These are phyloP conservation scores for Alternaria gaisen DNA, from an alignment of 2,329 filamentous ascomycete species.

Conservation along the genomic window DNA sequence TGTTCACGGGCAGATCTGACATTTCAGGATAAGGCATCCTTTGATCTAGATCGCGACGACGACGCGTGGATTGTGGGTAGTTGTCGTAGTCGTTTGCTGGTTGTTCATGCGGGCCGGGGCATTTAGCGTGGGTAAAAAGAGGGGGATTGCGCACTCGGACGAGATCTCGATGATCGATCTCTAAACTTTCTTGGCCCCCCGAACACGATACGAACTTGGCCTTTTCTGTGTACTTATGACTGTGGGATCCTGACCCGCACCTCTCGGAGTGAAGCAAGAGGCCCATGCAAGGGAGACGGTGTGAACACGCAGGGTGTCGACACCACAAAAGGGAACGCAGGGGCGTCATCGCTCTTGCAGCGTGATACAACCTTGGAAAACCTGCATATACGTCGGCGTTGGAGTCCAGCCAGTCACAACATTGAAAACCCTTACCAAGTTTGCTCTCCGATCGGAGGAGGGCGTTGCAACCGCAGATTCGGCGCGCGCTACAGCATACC, in stretches of 20 bases:
- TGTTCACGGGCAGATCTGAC: neutral
- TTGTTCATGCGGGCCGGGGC: neutral
- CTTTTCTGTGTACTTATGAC: neutral
- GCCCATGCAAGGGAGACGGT: neutral
- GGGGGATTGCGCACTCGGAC: neutral
- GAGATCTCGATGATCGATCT: neutral
- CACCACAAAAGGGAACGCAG: neutral
- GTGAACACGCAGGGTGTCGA: neutral
- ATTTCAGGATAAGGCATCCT: neutral
- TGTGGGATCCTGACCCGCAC: neutral
- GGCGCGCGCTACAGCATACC: neutral
- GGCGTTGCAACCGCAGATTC: neutral
- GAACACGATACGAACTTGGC: neutral
- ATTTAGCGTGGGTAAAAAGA: neutral
- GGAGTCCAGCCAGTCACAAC: neutral
- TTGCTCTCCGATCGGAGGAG: neutral
- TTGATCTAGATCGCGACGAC: neutral
- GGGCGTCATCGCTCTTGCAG: neutral
- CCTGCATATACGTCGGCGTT: neutral
- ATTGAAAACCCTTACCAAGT: neutral
- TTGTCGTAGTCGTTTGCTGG: neutral
- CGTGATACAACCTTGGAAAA: neutral
- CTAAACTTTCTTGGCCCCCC: neutral
- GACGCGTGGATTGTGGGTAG: neutral
- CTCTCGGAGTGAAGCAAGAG: neutral